Conservation (phyloP, 805 yeast genomes). For the Starmerella etchellsii region DNA sequence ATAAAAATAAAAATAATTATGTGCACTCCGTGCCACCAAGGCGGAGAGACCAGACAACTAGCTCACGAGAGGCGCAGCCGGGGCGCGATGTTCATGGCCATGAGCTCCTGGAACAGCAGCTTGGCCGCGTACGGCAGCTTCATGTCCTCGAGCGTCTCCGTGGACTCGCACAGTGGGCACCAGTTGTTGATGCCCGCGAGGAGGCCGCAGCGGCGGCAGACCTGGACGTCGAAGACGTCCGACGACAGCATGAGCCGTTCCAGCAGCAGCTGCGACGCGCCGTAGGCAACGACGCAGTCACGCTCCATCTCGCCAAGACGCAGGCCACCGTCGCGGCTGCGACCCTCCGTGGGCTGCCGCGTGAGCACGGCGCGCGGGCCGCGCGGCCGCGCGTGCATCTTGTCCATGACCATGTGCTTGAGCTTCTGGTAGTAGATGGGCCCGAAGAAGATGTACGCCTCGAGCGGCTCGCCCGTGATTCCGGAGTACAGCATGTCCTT, state of each 20-base stretch:
- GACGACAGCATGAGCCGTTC: conserved; percentile 95
- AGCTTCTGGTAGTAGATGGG: conserved; percentile 96
- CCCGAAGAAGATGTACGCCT: conserved; percentile 96
- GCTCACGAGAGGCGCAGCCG: conserved; percentile 52
- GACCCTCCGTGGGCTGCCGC: conserved; percentile 97
- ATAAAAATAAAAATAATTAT: too few relatives aligned
- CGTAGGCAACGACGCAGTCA: conserved; percentile 98
- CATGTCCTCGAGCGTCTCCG: conserved; percentile 79
- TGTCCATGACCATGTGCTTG: conserved; percentile 97
- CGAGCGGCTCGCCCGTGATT: conserved; percentile 91
- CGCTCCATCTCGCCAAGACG: conserved; percentile 99
- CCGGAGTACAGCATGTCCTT: conserved; percentile 97
- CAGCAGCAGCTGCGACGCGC: conserved; percentile 86
- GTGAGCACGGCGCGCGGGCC: conserved; percentile 98
- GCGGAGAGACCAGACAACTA: too few relatives aligned
- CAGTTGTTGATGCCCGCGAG: conserved; percentile 89
- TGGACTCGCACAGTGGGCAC: conserved; percentile 92
- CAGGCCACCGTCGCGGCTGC: conserved; percentile 97
- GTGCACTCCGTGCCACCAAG: too few relatives aligned
- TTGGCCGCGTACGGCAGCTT: conserved; percentile 99
- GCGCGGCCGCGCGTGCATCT: conserved; percentile 99
- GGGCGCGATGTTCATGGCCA: conserved; percentile 99
- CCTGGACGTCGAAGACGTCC: conserved; percentile 95
- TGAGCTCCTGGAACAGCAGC: conserved; percentile 85
- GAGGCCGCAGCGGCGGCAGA: conserved; percentile 85